Base-by-base conservation (phyloP, 2,329 filamentous ascomycete species). In the Ophiostoma populinum region DNA sequence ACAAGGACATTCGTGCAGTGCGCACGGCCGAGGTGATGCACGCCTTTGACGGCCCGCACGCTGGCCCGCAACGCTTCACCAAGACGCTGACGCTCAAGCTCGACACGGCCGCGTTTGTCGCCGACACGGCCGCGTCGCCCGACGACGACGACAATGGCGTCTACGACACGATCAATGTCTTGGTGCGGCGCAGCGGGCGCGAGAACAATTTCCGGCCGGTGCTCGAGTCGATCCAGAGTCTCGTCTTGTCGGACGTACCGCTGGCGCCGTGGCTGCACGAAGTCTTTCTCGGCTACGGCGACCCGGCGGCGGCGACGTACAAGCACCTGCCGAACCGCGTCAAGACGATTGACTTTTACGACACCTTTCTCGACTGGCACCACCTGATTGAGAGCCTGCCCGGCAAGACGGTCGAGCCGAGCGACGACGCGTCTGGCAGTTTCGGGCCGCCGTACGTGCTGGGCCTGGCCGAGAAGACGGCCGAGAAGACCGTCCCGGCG, bases 141-240 rank as follows among this genome's bases (percentile, higher is more conserved):
- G 62, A 66, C 40, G 79, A 75, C n/a, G 79, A 80, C 47, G 62
- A 70, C 1, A 79, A 92, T n/a, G n/a, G n/a, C 47, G 63, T 92
- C 5, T 94, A 94, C 53, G 75, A 81, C 30, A 66, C 65, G 22
- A 75, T 98, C 49, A 98, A 98, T 49, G 58, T 95, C 26, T 61
- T 98, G 36, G 67, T 93, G 34, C 76, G 90, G 39, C 70, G 90
- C 45, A 77, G 73, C 51, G 77, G 81, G 19, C 68, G 86, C 40
- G 90, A 98, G 55, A 98, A 98, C 58, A 98, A 98, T 55, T 98
- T 98, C 63, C 92, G 82, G 50, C 75, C 86, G 8, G 76, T 98
- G 8, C 63, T 98, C 24, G 81, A 94, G 47, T 93, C 86, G 1
- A 92, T 98, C 50, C 81, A 79, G 49, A 80, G 73, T 43, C 67